phyloP scores from a whole-genome alignment of 805 yeast genomes.

The Wickerhamomyces sydowiorum region DNA sequence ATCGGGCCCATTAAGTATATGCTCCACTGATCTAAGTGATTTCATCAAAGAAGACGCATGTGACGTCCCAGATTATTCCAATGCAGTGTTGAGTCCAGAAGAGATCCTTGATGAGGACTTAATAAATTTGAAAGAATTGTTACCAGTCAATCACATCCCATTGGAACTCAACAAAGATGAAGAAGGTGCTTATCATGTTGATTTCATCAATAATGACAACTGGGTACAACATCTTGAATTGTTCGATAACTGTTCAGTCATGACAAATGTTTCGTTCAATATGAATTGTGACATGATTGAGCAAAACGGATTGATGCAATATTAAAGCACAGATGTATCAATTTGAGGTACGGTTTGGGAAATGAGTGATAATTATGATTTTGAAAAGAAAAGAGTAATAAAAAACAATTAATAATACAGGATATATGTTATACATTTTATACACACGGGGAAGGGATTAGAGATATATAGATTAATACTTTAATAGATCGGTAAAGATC shows the following conservation, averaged over 20 bases:
- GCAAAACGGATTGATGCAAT: too few species aligned
- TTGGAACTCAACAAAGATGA: slow-evolving; percentile 1
- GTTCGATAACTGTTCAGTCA: slow-evolving; percentile 1
- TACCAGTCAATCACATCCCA: background rate
- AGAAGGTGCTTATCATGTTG: background rate
- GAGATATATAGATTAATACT: too few species aligned
- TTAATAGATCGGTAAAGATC: too few species aligned
- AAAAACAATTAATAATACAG: too few species aligned
- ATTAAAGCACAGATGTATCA: too few species aligned
- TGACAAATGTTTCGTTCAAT: slow-evolving; percentile 14
- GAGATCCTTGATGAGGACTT: background rate
- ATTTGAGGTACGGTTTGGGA: too few species aligned
- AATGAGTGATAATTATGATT: too few species aligned
- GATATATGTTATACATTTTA: too few species aligned
- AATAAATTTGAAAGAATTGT: background rate
- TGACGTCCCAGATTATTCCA: background rate
- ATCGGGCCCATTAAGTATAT: slow-evolving; percentile 12
- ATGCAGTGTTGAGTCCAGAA: background rate
- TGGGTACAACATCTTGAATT: background rate
- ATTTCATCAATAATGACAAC: background rate
- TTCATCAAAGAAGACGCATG: background rate
- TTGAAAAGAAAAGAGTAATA: too few species aligned
- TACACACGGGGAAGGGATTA: too few species aligned
- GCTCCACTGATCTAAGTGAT: background rate
- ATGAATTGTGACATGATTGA: slow-evolving; percentile 6